Evolutionary conservation across 768 basidiomycete genomes (phyloP).

Genomic region (Chalciporus pseudorubinellus): DNA sequence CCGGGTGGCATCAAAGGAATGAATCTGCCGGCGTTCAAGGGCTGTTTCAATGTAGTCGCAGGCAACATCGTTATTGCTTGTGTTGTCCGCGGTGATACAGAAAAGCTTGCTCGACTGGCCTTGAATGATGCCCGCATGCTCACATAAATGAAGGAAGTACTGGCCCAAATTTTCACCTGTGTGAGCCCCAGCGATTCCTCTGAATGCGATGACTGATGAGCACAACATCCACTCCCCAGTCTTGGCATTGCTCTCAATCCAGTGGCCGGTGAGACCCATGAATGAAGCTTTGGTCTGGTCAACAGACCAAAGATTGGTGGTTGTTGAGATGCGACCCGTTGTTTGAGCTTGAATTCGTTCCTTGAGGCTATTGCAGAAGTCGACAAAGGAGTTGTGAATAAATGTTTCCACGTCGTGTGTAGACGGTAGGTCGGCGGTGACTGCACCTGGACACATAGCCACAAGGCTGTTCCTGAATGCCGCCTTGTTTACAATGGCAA

Average conservation of each 20-base stretch:
- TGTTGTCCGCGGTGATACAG: conserved; percentile 24
- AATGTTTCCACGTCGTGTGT: conserved; percentile 12
- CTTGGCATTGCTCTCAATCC: conserved; percentile 5
- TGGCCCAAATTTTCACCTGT: conserved; percentile 27
- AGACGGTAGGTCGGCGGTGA: conserved; percentile 11
- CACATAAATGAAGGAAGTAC: conserved; percentile 24
- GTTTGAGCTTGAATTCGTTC: conserved; percentile 7
- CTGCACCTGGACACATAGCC: conserved; percentile 16
- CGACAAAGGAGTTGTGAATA: conserved; percentile 17
- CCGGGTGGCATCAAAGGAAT: conserved; percentile 13
- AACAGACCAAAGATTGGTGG: conserved; percentile 15
- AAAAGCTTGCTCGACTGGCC: conserved; percentile 14
- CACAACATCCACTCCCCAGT: conserved; percentile 23
- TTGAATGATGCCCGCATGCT: conserved; percentile 27
- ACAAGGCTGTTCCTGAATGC: conserved; percentile 17
- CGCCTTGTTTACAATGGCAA: conserved; percentile 7
- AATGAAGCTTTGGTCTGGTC: conserved; percentile 22
- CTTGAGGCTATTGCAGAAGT: conserved; percentile 1
- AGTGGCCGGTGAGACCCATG: conserved; percentile 19
- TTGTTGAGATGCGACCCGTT: conserved; percentile 11
- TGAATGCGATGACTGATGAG: conserved; percentile 24
- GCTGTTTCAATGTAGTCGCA: conserved; percentile 17
- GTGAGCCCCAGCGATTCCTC: conserved; percentile 22
- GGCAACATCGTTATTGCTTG: conserved; percentile 21
- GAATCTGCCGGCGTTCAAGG: conserved; percentile 2